Conservation (phyloP, 306 rosid species). For the Cucurbita ficifolia region DNA sequence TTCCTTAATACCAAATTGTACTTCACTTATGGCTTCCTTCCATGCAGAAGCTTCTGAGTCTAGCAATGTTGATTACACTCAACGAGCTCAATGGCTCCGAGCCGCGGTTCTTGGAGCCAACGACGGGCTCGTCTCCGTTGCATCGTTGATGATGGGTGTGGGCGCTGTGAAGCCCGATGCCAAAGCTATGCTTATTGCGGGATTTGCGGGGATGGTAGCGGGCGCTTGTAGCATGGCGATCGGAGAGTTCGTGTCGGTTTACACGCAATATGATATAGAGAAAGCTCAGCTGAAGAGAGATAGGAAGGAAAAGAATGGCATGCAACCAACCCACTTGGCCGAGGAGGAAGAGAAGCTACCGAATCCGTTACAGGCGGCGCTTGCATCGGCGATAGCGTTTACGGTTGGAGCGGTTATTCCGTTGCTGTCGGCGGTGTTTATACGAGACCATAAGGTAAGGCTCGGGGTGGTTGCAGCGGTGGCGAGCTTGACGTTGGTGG, state of each 20-base stretch:
- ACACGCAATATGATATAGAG: conserved; percentile 6
- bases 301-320: not conserved
- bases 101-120: conserved; percentile 7
- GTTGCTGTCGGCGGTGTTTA: not conserved
- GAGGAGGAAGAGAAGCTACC: not conserved
- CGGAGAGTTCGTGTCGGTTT: conserved; percentile 5
- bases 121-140: conserved; percentile 7
- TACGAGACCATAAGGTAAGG: conserved; percentile 4
- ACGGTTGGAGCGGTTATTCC: conserved; percentile 7
- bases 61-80: not conserved
- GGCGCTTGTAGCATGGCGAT: conserved; percentile 14
- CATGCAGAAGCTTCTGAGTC: not conserved
- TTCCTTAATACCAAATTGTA: too few species aligned
- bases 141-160: conserved; percentile 8
- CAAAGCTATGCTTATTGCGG: conserved; percentile 7
- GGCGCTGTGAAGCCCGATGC: conserved; percentile 6
- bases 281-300: conserved; percentile 4
- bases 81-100: conserved; percentile 10
- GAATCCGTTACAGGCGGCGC: conserved; percentile 1
- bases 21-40: not conserved
- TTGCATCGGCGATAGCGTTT: conserved; percentile 2
- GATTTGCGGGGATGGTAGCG: not conserved
- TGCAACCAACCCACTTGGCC: not conserved
- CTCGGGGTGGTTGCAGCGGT: not conserved
- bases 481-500: not conserved